Conservation (phyloP, 495 filamentous ascomycete genomes). For the Penicillium lividum region DNA sequence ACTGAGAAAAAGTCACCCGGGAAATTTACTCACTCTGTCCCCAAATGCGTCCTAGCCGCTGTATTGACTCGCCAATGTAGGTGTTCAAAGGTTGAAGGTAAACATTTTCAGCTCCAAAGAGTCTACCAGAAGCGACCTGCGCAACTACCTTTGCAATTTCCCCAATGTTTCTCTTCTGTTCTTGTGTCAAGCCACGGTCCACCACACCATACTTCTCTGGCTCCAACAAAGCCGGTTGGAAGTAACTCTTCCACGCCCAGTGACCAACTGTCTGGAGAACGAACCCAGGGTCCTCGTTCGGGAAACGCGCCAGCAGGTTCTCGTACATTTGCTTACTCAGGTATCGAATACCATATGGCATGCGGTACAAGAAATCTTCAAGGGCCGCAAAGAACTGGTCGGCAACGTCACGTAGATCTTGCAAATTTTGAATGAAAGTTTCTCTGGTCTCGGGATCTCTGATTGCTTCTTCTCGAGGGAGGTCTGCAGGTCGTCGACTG, state of each 20-base stretch:
- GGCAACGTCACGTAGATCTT: constrained; percentile 88
- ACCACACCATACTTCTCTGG: constrained; percentile 90
- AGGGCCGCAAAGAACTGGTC: constrained; percentile 81
- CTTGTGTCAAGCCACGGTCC: constrained; percentile 80
- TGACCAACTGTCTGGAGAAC: constrained; percentile 82
- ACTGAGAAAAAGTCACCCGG: constrained; percentile 2
- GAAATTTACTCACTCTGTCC: constrained; percentile 51
- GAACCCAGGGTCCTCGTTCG: constrained; percentile 72
- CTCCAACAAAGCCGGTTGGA: constrained; percentile 81
- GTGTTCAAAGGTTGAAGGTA: constrained; percentile 93
- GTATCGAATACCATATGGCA: constrained; percentile 93
- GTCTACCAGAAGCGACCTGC: constrained; percentile 79
- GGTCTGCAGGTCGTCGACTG: constrained; percentile 73
- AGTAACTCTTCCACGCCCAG: constrained; percentile 92
- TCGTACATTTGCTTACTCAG: constrained; percentile 86
- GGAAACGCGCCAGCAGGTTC: constrained; percentile 70
- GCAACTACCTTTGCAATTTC: constrained; percentile 90
- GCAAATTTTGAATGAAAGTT: constrained; percentile 88
- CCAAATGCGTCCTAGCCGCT: constrained; percentile 77
- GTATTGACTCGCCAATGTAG: constrained; percentile 83
- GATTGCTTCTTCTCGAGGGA: constrained; percentile 89
- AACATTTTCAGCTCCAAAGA: constrained; percentile 91
- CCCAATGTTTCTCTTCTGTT: constrained; percentile 88
- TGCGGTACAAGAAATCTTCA: constrained; percentile 78
- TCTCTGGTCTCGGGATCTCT: constrained; percentile 87